Evolutionary conservation across 2,329 filamentous ascomycete species (phyloP).

Genomic region (Bipolaris zeicola): DNA sequence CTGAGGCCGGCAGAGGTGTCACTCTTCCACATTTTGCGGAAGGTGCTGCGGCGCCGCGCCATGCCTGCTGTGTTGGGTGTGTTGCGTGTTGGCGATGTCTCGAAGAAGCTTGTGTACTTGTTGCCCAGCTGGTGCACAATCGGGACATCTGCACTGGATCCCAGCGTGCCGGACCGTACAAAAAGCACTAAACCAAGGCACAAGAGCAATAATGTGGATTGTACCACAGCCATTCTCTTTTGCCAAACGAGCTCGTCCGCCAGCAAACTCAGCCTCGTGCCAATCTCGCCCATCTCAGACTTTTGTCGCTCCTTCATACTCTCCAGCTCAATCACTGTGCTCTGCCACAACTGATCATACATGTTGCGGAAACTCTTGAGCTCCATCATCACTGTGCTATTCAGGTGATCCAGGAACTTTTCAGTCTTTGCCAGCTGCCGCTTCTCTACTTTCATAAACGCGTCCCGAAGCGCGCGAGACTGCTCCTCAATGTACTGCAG

Average conservation of each 20-base stretch:
- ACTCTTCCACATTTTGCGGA: slow-evolving; percentile 44
- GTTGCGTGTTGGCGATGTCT: slow-evolving; percentile 40
- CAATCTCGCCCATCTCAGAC: slow-evolving; percentile 81
- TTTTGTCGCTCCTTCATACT: slow-evolving; percentile 84
- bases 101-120: slow-evolving; percentile 45
- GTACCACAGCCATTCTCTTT: slow-evolving; percentile 92
- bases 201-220: slow-evolving; percentile 83
- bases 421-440: slow-evolving; percentile 84
- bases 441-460: slow-evolving; percentile 84
- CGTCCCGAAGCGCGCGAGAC: slow-evolving; percentile 85
- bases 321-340: slow-evolving; percentile 88
- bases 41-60: slow-evolving; percentile 37
- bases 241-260: slow-evolving; percentile 87
- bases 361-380: slow-evolving; percentile 65
- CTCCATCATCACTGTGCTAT: slow-evolving; percentile 83
- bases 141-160: slow-evolving; percentile 50
- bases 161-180: slow-evolving; percentile 47
- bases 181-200: slow-evolving; percentile 90
- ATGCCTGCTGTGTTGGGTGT: slow-evolving; percentile 39
- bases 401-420: slow-evolving; percentile 81
- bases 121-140: slow-evolving; percentile 53
- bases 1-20: slow-evolving; percentile 16
- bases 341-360: slow-evolving; percentile 97
- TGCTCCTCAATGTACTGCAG: slow-evolving; percentile 97
- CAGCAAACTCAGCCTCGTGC: slow-evolving; percentile 78